A percentile compares a stretch with the other conserved stretches of the same genome.
Conservation (phyloP, 331 rosid species). For the Ulmus americana region DNA sequence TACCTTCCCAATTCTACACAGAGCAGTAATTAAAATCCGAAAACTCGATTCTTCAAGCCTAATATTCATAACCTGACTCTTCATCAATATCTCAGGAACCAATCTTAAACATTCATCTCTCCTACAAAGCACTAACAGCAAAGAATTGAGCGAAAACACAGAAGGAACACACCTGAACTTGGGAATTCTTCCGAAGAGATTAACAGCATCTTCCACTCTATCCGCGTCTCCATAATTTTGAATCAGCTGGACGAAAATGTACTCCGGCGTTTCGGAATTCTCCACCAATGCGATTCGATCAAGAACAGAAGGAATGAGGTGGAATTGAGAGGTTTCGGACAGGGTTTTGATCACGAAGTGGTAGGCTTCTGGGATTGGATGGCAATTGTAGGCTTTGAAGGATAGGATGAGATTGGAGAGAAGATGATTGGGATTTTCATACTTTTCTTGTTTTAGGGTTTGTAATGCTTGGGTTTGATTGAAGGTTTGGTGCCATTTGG, state of each 20-base stretch:
- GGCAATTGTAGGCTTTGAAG: slow-evolving; percentile 42
- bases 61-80: slow-evolving; percentile 51
- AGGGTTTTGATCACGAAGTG: slow-evolving; percentile 52
- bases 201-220: slow-evolving; percentile 49
- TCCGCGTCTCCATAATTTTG: slow-evolving; percentile 30
- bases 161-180: slow-evolving; percentile 72
- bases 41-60: slow-evolving; percentile 63
- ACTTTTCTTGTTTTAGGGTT: slow-evolving; percentile 32
- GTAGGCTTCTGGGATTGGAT: slow-evolving; percentile 70
- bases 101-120: slow-evolving; percentile 39
- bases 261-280: slow-evolving; percentile 54
- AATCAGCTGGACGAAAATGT: slow-evolving; percentile 39
- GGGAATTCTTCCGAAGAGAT: slow-evolving; percentile 53
- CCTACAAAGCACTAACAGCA: slow-evolving; percentile 54
- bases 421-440: slow-evolving; percentile 35
- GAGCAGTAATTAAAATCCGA: slow-evolving; percentile 42
- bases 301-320: slow-evolving; percentile 43
- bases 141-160: slow-evolving; percentile 46
- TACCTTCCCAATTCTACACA: slow-evolving; percentile 50
- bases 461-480: slow-evolving; percentile 52
- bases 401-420: slow-evolving; percentile 54
- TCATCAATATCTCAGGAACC: slow-evolving; percentile 59
- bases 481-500: slow-evolving; percentile 60
- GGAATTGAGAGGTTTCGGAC: slow-evolving; percentile 31
- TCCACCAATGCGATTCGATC: slow-evolving; percentile 44